Base-by-base conservation (phyloP, 169 alveolate genomes). In the Plasmodium sp. region DNA sequence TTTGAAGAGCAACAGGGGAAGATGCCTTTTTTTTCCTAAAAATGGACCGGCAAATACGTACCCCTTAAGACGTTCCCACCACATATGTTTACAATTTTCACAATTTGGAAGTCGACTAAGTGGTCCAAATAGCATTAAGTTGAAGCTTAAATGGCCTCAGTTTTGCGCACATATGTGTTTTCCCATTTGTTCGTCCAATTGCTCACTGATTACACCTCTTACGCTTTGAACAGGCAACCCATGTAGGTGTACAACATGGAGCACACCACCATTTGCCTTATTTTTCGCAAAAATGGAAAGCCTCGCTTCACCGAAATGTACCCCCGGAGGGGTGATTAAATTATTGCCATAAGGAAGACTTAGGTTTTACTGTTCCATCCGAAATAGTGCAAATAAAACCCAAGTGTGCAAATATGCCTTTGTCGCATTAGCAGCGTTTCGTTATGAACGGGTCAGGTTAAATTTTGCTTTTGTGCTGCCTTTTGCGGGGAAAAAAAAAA, bases 341-440 rank as follows among this genome's bases (percentile, higher is more conserved):
- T 22, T 22, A 2, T 67, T 67, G 14, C 77, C 77, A 5, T 67
- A 22, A 22, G 39, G 77, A 67, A 31, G 14, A 67, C 84, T 41
- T 22, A 22, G 74, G 5, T 33, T 18, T 80, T n/a, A 80, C 22
- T 43, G 48, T 80, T 41, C 39, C 9, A 41, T 67, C 18, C 77
- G n/a, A 27, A 18, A 67, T 67, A 10, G 18, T 27, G 33, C 10
- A 67, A 18, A 67, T 9, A 67, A 67, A 67, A 67, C 6, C 58
- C 14, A 80, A 36, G 84, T 80, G 84, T 80, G 71, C 84, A 80
- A 80, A 80, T 80, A 18, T 67, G 41, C 36, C 56, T 80, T 45
- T 80, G 58, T 39, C 22, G 34, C n/a, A 36, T 39, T 80, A 80
- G 71, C 16, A 80, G 58, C 5, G 33, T 22, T 43, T n/a, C 18